These are phyloP conservation scores for Podaxis sp. DNA, from an alignment of 768 basidiomycete genomes.

Conservation along the genomic window DNA sequence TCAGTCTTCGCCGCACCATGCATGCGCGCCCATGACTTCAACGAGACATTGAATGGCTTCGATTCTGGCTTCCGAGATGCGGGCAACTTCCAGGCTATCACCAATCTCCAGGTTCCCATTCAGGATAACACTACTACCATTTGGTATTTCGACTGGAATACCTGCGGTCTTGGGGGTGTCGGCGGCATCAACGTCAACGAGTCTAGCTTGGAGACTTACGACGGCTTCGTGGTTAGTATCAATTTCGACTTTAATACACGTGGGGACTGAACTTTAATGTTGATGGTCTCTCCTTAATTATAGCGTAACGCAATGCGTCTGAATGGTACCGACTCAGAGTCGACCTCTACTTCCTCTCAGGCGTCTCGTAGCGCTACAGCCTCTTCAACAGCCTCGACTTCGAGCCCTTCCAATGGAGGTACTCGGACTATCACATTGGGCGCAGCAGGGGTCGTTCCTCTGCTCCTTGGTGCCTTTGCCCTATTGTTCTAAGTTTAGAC, in stretches of 20 bases:
- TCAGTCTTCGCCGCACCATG: constrained; percentile 58
- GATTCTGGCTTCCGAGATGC: constrained; percentile 52
- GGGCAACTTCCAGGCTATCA: constrained; percentile 45
- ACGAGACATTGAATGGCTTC: constrained; percentile 57
- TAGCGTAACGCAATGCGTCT: constrained; percentile 59
- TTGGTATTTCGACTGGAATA: constrained; percentile 62
- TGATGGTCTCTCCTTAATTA: constrained; percentile 7
- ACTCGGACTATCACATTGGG: not conserved
- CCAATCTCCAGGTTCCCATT: constrained; percentile 46
- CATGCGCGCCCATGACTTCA: constrained; percentile 45
- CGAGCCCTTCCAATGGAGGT: not conserved
- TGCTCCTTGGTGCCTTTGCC: not conserved
- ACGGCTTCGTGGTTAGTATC: constrained; percentile 44
- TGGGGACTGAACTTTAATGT: not conserved
- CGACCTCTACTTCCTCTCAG: not conserved
- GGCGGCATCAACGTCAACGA: constrained; percentile 59
- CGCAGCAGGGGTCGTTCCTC: not conserved
- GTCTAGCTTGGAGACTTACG: constrained; percentile 39
- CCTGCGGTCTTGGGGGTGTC: constrained; percentile 57
- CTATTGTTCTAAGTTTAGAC: not conserved
- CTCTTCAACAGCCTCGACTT: not conserved
- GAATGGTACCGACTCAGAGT: constrained; percentile 42
- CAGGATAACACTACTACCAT: constrained; percentile 43
- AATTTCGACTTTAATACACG: constrained; percentile 4
- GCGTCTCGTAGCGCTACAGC: not conserved